Conservation (phyloP, 352 stramenopile genomes). For the Aphanomyces cochlioides region DNA sequence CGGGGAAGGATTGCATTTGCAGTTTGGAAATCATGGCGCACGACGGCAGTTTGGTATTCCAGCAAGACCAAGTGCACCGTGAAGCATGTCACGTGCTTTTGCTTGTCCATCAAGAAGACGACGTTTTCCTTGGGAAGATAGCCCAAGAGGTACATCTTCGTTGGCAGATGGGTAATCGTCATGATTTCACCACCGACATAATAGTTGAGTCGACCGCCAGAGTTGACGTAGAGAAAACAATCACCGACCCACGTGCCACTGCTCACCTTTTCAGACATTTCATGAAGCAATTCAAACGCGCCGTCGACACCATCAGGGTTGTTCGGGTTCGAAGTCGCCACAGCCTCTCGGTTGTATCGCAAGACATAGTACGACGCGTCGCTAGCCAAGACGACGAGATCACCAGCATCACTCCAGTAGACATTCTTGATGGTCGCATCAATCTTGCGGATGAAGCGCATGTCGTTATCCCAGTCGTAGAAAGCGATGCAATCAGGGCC, state of each 20-base stretch:
- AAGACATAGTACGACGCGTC: constrained; percentile 96
- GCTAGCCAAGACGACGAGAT: constrained; percentile 94
- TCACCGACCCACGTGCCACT: constrained; percentile 99
- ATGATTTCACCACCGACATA: constrained; percentile 99
- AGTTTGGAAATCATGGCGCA: constrained; percentile 96
- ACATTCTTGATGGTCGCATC: constrained; percentile 96
- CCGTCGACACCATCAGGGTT: constrained; percentile 86
- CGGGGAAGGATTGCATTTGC: constrained; percentile 95
- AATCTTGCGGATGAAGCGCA: constrained; percentile 97
- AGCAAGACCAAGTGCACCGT: constrained; percentile 93
- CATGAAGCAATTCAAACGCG: constrained; percentile 96
- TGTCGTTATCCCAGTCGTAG: constrained; percentile 97
- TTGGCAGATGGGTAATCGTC: constrained; percentile 94
- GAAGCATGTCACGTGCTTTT: constrained; percentile 90
- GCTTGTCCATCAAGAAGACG: constrained; percentile 98
- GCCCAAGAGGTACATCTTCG: constrained; percentile 96
- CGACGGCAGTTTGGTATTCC: constrained; percentile 98
- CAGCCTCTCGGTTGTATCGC: constrained; percentile 88
- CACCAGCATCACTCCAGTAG: constrained; percentile 96
- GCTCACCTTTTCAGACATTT: constrained; percentile 94
- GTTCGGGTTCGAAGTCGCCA: constrained; percentile 92
- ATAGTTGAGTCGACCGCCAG: constrained; percentile 94
- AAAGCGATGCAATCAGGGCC: constrained; percentile 96
- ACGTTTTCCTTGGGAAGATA: constrained; percentile 98
- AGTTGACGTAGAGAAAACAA: constrained; percentile 98